A percentile compares a stretch with the other conserved stretches of the same genome.
phyloP scores from a whole-genome alignment of 2,329 filamentous ascomycete genomes.

The Apiospora malaysiana region DNA sequence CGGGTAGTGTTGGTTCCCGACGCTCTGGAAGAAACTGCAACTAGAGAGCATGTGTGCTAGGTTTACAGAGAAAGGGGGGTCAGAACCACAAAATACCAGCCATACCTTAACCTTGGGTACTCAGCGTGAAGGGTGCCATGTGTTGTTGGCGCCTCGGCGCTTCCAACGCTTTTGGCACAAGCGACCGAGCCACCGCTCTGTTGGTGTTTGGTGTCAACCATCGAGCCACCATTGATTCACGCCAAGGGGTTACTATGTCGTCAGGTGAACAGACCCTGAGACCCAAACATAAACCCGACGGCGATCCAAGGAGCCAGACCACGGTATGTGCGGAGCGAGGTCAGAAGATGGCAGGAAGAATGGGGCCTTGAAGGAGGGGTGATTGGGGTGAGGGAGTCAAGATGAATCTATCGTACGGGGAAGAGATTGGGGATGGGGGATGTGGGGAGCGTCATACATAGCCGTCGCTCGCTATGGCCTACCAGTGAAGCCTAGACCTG shows the following conservation, averaged over 20 bases:
- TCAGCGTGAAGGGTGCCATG: neutral
- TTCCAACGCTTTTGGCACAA: constrained; percentile 10
- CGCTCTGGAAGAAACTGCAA: neutral
- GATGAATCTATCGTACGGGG: neutral
- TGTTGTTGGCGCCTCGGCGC: constrained; percentile 2
- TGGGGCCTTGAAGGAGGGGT: neutral
- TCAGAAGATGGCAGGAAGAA: neutral
- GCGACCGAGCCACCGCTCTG: neutral
- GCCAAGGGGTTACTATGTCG: neutral
- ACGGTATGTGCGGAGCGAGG: neutral
- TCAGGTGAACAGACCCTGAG: constrained; percentile 5
- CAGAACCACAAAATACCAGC: neutral
- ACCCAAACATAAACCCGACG: neutral
- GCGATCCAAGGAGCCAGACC: neutral
- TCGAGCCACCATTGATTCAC: neutral
- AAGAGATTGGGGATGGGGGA: neutral
- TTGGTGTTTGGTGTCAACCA: neutral
- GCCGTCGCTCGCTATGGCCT: neutral
- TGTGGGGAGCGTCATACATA: neutral
- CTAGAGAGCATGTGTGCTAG: constrained; percentile 5
- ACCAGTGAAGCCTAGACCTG: neutral
- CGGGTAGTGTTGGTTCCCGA: neutral
- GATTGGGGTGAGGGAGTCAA: neutral
- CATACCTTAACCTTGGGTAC: too few species aligned
- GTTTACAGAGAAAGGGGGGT: neutral